Percentiles rank a stretch among this genome's conserved stretches.
phyloP scores from a whole-genome alignment of 2,329 filamentous ascomycete species.

The Trichoderma koningiopsis region DNA sequence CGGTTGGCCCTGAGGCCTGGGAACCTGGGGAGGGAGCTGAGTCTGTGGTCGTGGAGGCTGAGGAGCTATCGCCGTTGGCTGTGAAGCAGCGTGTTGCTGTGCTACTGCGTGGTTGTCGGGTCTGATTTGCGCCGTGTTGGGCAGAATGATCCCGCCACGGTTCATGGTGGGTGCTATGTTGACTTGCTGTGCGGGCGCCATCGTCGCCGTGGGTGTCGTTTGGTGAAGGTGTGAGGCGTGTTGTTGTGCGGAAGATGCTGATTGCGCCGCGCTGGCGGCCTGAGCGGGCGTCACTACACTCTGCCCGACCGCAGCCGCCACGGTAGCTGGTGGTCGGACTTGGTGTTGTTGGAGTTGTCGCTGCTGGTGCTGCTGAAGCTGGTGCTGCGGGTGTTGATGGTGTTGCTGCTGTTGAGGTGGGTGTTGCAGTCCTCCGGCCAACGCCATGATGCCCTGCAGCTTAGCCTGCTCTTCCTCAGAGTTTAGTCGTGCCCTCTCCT shows the following conservation, averaged over 20 bases:
- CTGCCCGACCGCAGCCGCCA: conserved; percentile 33
- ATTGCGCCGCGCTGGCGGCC: conserved; percentile 36
- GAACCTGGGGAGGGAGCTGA: conserved; percentile 37
- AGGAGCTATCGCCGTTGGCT: conserved; percentile 35
- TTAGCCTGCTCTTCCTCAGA: conserved; percentile 62
- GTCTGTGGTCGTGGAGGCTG: conserved; percentile 35
- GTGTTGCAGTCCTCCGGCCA: conserved; percentile 56
- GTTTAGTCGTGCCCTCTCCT: conserved; percentile 61
- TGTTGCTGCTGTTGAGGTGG: conserved; percentile 29
- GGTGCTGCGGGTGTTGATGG: conserved; percentile 6
- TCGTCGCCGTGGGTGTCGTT: conserved; percentile 20
- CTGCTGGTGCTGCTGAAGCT: conserved; percentile 36
- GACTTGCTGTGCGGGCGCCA: conserved; percentile 10
- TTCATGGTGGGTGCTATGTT: neutral
- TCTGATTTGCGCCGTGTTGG: conserved; percentile 31
- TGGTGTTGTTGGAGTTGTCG: conserved; percentile 38
- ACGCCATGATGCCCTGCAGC: conserved; percentile 61
- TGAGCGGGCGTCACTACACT: conserved; percentile 41
- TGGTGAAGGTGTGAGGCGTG: conserved; percentile 29
- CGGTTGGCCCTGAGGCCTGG: conserved; percentile 28
- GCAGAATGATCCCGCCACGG: conserved; percentile 20
- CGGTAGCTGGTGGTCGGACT: conserved; percentile 32
- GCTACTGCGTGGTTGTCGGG: conserved; percentile 33
- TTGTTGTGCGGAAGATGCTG: conserved; percentile 29
- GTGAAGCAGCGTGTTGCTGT: conserved; percentile 37